Evolutionary conservation across 257 asterid genomes (phyloP).

Genomic region (Scutellaria baicalensis): DNA sequence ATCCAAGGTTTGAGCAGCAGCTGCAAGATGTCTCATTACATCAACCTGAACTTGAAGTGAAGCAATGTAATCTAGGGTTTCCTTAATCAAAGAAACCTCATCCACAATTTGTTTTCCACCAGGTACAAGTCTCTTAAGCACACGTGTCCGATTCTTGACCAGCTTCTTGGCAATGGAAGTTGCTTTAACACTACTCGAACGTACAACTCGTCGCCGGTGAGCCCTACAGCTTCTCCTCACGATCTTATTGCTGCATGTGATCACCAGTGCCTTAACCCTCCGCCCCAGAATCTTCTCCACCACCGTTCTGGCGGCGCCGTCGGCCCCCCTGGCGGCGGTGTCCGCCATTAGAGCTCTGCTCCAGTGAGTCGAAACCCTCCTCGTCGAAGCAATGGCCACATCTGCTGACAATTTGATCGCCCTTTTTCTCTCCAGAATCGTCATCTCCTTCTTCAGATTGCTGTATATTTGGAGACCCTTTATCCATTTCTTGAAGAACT

Average conservation of each 20-base stretch:
- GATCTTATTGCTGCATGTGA: conserved; percentile 37
- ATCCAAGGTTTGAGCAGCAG: conserved; percentile 34
- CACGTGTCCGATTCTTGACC: conserved; percentile 48
- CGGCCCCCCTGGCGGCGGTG: conserved; percentile 12
- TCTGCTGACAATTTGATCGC: conserved; percentile 73
- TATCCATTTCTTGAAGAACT: conserved; percentile 69
- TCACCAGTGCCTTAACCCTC: neutral
- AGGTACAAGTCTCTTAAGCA: conserved; percentile 73
- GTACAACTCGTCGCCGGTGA: conserved; percentile 16
- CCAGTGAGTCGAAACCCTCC: conserved; percentile 39
- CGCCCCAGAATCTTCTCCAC: conserved; percentile 31
- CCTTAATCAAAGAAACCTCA: conserved; percentile 48
- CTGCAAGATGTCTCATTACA: conserved; percentile 69
- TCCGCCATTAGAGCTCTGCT: conserved; percentile 38
- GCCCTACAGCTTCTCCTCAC: conserved; percentile 22
- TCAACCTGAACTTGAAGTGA: conserved; percentile 72
- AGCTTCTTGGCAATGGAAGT: conserved; percentile 35
- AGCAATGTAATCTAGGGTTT: conserved; percentile 85
- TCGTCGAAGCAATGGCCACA: conserved; percentile 76
- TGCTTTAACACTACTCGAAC: conserved; percentile 5
- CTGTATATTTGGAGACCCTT: conserved; percentile 53
- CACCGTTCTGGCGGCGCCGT: conserved; percentile 9
- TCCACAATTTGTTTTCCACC: conserved; percentile 63
- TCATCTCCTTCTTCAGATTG: conserved; percentile 39
- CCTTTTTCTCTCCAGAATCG: conserved; percentile 41